Base-by-base conservation (phyloP, 108 stramenopile genomes). In the Nitzschia inconspicua region DNA sequence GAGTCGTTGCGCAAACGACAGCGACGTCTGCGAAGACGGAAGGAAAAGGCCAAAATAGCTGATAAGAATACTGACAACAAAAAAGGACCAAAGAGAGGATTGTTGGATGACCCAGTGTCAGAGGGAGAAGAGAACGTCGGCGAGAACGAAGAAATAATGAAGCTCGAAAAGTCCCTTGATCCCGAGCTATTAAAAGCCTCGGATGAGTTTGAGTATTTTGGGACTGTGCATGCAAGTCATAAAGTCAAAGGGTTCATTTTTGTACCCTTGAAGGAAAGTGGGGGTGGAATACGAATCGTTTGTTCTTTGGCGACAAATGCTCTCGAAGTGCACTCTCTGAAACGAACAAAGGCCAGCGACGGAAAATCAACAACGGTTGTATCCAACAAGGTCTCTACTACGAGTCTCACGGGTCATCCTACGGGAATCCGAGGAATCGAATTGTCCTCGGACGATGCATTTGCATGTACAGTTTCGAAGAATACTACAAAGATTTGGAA, bases 401-500 rank as follows among this genome's bases (percentile, higher is more conserved):
- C 98, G 44, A 91, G 94, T 57, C 80, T 91, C 80, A 82, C 75
- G 32, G 98, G 98, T 5, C 98, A 98, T 73, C 88, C 97, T 8
- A 93, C 94, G 26, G 97, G 97, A 18, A 94, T 99, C 40, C 83
- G 98, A 55, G 85, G 89, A 8, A 64, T 99, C 36, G 79, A 86
- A 11, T 52, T 98, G 20, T 93, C 90, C 50, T 78, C 84, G 1
- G 97, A 99, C 60, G 96, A 89, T 44, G 37, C 70, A 24, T 64
- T 96, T 46, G 91, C 95, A 8, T 94, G 94, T 42, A 94, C 95
- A 22, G 87, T 93, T 0, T 85, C 88, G 16, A 86, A 87, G 52
- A 90, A 78, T 42, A 62, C 73, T 24, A 80, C 84, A 32, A 99
- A 99, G 77, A 79, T 98, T 48, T 96, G 97, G 95, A 96, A 95